Evolutionary conservation across 2,329 filamentous ascomycete genomes (phyloP).

Genomic region (Madurella mycetomatis): DNA sequence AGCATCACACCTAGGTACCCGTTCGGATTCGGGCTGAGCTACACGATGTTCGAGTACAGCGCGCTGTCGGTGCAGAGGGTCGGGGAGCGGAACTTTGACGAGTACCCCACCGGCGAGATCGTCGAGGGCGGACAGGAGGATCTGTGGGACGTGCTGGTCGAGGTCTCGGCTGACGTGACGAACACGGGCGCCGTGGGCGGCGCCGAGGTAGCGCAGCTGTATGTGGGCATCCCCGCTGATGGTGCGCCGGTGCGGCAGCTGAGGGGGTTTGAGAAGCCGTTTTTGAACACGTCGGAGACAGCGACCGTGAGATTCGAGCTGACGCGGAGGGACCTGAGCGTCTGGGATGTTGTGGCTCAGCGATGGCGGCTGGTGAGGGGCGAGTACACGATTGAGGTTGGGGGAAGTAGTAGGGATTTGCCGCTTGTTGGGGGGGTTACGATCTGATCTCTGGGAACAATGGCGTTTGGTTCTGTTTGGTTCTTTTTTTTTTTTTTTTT

Average conservation of each 20-base stretch:
- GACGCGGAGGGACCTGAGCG: conserved; percentile 60
- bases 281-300: conserved; percentile 42
- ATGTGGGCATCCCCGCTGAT: conserved; percentile 40
- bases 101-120: conserved; percentile 38
- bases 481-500: too few species aligned
- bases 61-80: conserved; percentile 36
- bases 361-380: conserved; percentile 54
- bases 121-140: conserved; percentile 42
- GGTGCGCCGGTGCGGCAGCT: conserved; percentile 52
- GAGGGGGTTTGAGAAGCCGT: conserved; percentile 62
- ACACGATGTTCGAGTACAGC: conserved; percentile 50
- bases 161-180: conserved; percentile 35
- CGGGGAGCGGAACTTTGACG: conserved; percentile 25
- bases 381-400: conserved; percentile 42
- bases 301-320: conserved; percentile 48
- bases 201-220: conserved; percentile 46
- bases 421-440: conserved; percentile 37
- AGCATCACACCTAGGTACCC: conserved; percentile 49
- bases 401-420: conserved; percentile 44
- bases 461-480: not conserved
- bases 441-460: conserved; percentile 26
- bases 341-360: conserved; percentile 59
- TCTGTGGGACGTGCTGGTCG: conserved; percentile 44
- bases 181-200: conserved; percentile 42
- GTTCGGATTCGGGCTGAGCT: conserved; percentile 54